These are phyloP conservation scores for Tulasnella sp. DNA, from an alignment of 768 basidiomycete species.

Conservation along the genomic window DNA sequence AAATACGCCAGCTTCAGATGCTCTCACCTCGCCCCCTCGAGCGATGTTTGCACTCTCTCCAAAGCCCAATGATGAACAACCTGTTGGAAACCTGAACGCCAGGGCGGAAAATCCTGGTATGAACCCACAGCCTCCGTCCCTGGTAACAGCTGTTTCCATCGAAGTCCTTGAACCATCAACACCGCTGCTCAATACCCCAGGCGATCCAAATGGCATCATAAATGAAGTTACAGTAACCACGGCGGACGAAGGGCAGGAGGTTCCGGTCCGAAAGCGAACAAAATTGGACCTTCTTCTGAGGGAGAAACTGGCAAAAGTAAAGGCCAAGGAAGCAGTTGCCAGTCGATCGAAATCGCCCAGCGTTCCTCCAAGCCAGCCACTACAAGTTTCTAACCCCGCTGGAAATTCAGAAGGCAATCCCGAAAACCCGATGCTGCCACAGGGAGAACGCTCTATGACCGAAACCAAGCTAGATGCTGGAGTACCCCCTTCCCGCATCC, in stretches of 20 bases:
- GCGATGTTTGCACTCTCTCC: no score
- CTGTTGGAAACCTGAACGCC: no score
- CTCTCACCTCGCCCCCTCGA: no score
- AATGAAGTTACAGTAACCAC: background rate
- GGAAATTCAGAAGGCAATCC: background rate
- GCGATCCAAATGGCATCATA: background rate
- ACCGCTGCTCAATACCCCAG: background rate
- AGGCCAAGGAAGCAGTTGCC: slow-evolving; percentile 10
- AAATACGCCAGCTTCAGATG: no score
- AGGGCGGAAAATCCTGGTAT: background rate
- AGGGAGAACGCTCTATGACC: background rate
- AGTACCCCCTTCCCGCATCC: background rate
- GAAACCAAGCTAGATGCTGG: background rate
- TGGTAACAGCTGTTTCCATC: background rate
- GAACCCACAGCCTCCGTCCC: background rate
- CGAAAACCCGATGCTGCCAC: background rate
- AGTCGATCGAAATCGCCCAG: slow-evolving; percentile 10
- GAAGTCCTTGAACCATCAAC: background rate
- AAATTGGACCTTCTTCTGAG: background rate
- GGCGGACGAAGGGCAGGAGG: background rate
- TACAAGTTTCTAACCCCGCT: background rate
- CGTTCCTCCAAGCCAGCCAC: background rate
- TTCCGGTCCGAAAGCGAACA: background rate
- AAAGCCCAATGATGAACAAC: no score
- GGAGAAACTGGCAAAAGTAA: slow-evolving; percentile 15